A percentile compares a stretch with the other conserved stretches of the same genome.
Evolutionary conservation across 2,329 filamentous ascomycete genomes (phyloP).

Genomic region (Diaporthe batatas): DNA sequence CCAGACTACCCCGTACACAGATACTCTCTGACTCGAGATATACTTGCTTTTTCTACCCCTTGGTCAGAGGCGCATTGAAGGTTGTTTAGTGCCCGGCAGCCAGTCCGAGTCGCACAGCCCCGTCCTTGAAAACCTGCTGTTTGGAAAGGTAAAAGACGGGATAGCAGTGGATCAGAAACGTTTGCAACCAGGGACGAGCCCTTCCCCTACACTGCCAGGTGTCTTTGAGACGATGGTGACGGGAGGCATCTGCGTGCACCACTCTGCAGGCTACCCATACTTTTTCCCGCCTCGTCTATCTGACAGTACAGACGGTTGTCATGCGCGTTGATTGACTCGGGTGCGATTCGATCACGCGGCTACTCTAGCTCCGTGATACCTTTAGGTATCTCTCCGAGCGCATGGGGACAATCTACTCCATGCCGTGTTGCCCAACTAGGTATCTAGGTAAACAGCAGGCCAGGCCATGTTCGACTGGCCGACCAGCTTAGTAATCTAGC

Average conservation of each 20-base stretch:
- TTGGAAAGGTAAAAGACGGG: constrained; percentile 8
- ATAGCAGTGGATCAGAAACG: neutral
- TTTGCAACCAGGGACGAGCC: neutral
- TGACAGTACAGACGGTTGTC: constrained; percentile 6
- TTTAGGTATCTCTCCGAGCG: constrained; percentile 22
- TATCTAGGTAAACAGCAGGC: constrained; percentile 1
- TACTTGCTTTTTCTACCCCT: constrained; percentile 23
- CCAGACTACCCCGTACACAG: constrained; percentile 9
- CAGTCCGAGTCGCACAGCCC: constrained; percentile 8
- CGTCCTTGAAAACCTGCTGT: constrained; percentile 6
- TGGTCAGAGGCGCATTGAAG: constrained; percentile 26
- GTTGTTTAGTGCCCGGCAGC: constrained; percentile 18
- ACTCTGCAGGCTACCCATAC: neutral
- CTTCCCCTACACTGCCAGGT: neutral
- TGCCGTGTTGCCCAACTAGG: constrained; percentile 23
- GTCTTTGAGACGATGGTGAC: neutral
- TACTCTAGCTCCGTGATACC: constrained; percentile 35
- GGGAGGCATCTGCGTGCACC: neutral
- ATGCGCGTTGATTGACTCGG: constrained; percentile 4
- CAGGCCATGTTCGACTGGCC: constrained; percentile 2
- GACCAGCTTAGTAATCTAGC: constrained; percentile 24
- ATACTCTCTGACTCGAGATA: constrained; percentile 24
- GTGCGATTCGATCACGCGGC: constrained; percentile 31
- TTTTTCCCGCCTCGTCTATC: neutral
- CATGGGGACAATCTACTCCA: constrained; percentile 28